Conservation (phyloP, 495 filamentous ascomycete genomes). For the Tricharina praecox region DNA sequence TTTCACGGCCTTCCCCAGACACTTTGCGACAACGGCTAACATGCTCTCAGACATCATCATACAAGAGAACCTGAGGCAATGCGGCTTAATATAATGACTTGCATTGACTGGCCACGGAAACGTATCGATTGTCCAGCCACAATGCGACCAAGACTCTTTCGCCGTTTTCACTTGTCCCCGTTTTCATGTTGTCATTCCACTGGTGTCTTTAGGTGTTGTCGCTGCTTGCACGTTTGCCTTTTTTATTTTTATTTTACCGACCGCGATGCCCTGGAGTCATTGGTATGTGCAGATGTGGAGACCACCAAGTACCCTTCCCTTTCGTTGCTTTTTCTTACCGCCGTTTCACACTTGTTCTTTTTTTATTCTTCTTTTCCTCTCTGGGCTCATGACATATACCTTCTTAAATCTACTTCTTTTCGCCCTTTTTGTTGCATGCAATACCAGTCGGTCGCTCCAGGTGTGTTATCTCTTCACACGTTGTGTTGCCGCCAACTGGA, state of each 20-base stretch:
- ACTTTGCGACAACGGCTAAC: constrained; percentile 14
- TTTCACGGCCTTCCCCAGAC: constrained; percentile 5
- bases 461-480: too few species aligned
- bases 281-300: neutral
- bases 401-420: constrained; percentile 27
- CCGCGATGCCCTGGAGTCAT: constrained; percentile 4
- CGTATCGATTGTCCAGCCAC: neutral
- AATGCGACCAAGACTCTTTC: constrained; percentile 6
- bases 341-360: constrained; percentile 1
- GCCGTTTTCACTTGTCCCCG: constrained; percentile 4
- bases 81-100: constrained; percentile 83
- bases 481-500: constrained; percentile 12
- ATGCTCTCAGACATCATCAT: constrained; percentile 83
- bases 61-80: constrained; percentile 95
- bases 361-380: neutral
- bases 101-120: neutral
- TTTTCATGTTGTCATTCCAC: constrained; percentile 7
- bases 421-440: constrained; percentile 1
- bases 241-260: too few species aligned
- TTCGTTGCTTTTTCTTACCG: constrained; percentile 7
- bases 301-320: neutral
- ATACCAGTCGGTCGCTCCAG: constrained; percentile 3
- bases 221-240: constrained; percentile 1
- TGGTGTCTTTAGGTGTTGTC: constrained; percentile 8
- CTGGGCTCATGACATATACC: constrained; percentile 24